phyloP scores from a whole-genome alignment of 2,329 filamentous ascomycete species.

The Apiospora kogelbergensis region DNA sequence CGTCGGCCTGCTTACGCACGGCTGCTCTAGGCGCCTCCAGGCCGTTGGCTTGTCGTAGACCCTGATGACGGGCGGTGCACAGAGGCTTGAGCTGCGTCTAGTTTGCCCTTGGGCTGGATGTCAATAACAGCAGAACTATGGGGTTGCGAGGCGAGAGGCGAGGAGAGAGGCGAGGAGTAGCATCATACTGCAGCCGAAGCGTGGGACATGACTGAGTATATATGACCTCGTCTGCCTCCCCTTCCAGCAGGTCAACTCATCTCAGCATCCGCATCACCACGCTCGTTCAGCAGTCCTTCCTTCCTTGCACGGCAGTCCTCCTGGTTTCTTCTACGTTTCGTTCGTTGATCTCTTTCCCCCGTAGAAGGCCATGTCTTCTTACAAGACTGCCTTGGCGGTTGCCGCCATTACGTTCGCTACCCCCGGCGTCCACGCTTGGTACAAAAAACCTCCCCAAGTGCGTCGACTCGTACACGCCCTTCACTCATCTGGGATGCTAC shows the following conservation, averaged over 20 bases:
- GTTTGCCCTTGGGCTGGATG: not conserved
- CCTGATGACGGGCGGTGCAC: not conserved
- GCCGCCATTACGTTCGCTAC: conserved; percentile 38
- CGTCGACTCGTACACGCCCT: conserved; percentile 44
- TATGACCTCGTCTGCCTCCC: not conserved
- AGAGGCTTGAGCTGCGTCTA: not conserved
- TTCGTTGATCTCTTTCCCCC: conserved; percentile 17
- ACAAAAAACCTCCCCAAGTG: conserved; percentile 46
- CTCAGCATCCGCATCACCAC: not conserved
- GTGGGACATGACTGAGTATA: not conserved
- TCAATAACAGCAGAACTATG: too few species aligned
- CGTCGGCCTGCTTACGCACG: not conserved
- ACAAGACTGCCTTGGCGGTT: conserved; percentile 34
- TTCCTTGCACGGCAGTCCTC: not conserved
- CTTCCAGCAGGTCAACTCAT: not conserved
- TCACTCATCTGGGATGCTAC: conserved; percentile 49
- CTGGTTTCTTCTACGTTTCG: conserved; percentile 2
- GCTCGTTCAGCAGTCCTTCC: not conserved
- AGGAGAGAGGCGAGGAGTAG: not conserved
- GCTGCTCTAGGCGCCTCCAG: not conserved
- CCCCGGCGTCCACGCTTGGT: conserved; percentile 38
- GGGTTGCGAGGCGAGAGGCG: too few species aligned
- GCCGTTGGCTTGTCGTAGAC: not conserved
- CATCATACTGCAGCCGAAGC: not conserved
- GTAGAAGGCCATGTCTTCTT: conserved; percentile 31